Base-by-base conservation (phyloP, 1,284 basidiomycete species). In the Malassezia obtusa region DNA sequence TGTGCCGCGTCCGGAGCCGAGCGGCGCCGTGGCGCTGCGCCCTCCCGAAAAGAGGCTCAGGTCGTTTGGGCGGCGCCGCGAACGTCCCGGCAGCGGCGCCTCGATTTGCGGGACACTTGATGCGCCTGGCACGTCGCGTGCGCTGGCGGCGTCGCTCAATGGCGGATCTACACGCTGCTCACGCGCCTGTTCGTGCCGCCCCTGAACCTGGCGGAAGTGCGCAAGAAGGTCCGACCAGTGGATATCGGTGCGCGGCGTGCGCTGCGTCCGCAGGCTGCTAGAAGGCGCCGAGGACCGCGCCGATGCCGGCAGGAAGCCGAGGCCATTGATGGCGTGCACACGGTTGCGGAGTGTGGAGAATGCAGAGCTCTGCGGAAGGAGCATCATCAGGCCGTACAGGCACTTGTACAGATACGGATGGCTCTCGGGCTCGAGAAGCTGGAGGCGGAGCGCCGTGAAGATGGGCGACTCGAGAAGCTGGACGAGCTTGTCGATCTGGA, bases 391-490 rank as follows among this genome's bases (percentile, higher is more conserved):
- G 0, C 94, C 94, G 71, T 98, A 99, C 7, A 99, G 79, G 65
- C 91, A 95, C 75, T 99, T 99, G 80, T 92, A 91, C 21, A 99
- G 79, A 76, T 88, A 88, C 0, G 94, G 92, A 71, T 96, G 85
- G 81, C 85, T 83, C 63, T 98, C 92, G 6, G 94, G 94, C 73
- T 99, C 94, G 37, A 99, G 80, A 6, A 99, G 81, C 76, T 99
- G 94, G 4, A 99, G 78, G 15, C 92, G 86, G n/a, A 99, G 80
- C 71, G 92, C 91, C 36, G 92, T 98, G 73, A 98, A 99, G 7
- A 98, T 90, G 0, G 94, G 94, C 5, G 88, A 91, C 75, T 99
- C 94, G 56, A 99, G 90, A 8, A 99, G 79, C 75, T 98, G 92
- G 12, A 99, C 92, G 6, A 99, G 82, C 75, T 96, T 96, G 77